Evolutionary conservation across 2,329 filamentous ascomycete genomes (phyloP), one percentile per base, ranked within the genome.

Genomic region (Chrysoporthe cubensis): DNA sequence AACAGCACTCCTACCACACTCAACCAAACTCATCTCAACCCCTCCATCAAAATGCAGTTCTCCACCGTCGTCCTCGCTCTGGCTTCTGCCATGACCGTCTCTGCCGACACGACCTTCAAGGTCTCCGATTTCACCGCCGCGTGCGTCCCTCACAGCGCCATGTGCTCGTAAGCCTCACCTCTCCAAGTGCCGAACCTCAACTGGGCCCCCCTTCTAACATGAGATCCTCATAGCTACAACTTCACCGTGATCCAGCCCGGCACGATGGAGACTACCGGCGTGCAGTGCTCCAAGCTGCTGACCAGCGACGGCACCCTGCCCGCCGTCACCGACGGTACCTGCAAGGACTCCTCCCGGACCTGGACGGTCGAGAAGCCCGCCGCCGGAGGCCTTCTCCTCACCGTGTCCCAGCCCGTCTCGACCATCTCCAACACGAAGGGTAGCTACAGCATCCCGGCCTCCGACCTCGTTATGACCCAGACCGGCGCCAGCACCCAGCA

Each of bases 291-390:
- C 54, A 21, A 34, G 34, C 8, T 26, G 43, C 1, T 8, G 13
- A 43, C 42, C 65, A 43, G 50, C 64, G 69, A 70, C 69, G 72
- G 72, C 67, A 67, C 64, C n/a, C 73, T 79, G n/a, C 77, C 77
- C 62, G 66, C 74, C 21, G 72, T 79, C 71, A 68, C 69, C 64
- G 71, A 74, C 3, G 77, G 71, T 59, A 50, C 70, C 26, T 78
- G 77, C 73, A 48, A 64, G 3, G 26, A 73, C 3, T 78, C 77
- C 6, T 74, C 75, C 40, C 73, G 76, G 26, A 76, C 74, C 43
- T 79, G 74, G 67, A 69, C 70, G 65, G 52, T 79, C 48, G 50
- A 60, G 66, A 72, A 72, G 62, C 43, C 66, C 64, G 59, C 62
- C 54, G 62, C 34, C 14, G 71, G 69, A 18, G 76, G 76, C 46